Percentiles rank a stretch among this genome's conserved stretches.
These are phyloP conservation scores for Besnoitia besnoiti DNA, from an alignment of 169 alveolate species.

Conservation along the genomic window DNA sequence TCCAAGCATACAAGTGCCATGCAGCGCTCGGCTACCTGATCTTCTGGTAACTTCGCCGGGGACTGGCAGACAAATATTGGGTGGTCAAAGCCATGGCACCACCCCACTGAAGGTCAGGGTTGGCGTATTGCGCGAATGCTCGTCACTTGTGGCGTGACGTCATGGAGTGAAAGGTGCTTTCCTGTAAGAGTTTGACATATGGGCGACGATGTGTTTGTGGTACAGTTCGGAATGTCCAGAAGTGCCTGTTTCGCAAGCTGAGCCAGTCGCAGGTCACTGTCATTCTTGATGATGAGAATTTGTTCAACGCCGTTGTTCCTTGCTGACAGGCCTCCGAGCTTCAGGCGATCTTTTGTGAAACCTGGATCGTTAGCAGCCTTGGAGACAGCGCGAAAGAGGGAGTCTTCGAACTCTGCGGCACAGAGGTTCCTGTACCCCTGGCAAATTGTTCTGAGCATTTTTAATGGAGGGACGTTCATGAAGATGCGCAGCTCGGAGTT, in stretches of 20 bases:
- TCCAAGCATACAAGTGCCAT: neutral
- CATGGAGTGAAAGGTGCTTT: conserved; percentile 10
- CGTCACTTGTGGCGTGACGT: neutral
- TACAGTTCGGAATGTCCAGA: conserved; percentile 13
- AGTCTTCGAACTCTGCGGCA: conserved; percentile 25
- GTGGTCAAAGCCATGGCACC: neutral
- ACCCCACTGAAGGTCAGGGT: neutral
- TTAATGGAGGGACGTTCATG: neutral
- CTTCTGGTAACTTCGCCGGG: too few relatives aligned
- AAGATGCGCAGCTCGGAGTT: conserved; percentile 30
- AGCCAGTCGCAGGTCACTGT: conserved; percentile 18
- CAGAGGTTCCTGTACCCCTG: neutral
- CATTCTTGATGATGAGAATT: neutral
- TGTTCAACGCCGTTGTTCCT: conserved; percentile 31
- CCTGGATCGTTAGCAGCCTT: neutral
- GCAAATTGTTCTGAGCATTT: neutral
- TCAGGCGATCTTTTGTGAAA: conserved; percentile 23
- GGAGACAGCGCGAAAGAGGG: neutral
- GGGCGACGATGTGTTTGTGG: neutral
- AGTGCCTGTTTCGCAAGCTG: conserved; percentile 9
- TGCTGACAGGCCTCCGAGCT: conserved; percentile 10
- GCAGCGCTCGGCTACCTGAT: neutral
- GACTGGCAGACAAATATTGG: neutral
- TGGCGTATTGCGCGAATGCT: neutral
- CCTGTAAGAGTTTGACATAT: conserved; percentile 16